Conservation (phyloP, 331 rosid species). For the Pyracantha coccinea region DNA sequence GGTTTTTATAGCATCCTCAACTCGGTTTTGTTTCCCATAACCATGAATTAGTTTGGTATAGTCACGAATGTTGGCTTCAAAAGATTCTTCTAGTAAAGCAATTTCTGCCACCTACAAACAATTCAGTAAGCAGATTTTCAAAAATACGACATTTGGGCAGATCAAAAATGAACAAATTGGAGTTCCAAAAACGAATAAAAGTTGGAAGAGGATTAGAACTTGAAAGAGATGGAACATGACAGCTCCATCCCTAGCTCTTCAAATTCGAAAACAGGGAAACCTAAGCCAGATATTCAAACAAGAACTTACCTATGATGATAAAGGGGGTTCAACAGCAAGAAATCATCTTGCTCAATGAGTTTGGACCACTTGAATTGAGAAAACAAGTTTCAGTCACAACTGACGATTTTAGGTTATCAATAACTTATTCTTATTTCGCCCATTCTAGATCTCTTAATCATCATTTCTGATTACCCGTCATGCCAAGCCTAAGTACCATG, state of each 20-base stretch:
- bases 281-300: not conserved
- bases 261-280: not conserved
- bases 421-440: not conserved
- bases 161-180: not conserved
- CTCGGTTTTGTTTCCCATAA: slow-evolving; percentile 54
- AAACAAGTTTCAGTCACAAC: not conserved
- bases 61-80: slow-evolving; percentile 65
- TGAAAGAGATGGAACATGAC: not conserved
- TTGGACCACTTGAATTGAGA: not conserved
- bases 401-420: not conserved
- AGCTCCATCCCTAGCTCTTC: not conserved
- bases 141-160: not conserved
- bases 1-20: slow-evolving; percentile 52
- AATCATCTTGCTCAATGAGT: not conserved
- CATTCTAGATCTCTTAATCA: not conserved
- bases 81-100: slow-evolving; percentile 64
- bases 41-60: slow-evolving; percentile 72
- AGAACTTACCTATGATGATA: not conserved
- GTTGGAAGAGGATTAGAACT: not conserved
- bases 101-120: slow-evolving; percentile 64
- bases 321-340: not conserved
- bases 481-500: too few relatives aligned
- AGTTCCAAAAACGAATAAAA: not conserved
- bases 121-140: not conserved
- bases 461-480: too few relatives aligned